Conservation (phyloP, 2,329 filamentous ascomycete genomes). For the Acrodontium crateriforme region DNA sequence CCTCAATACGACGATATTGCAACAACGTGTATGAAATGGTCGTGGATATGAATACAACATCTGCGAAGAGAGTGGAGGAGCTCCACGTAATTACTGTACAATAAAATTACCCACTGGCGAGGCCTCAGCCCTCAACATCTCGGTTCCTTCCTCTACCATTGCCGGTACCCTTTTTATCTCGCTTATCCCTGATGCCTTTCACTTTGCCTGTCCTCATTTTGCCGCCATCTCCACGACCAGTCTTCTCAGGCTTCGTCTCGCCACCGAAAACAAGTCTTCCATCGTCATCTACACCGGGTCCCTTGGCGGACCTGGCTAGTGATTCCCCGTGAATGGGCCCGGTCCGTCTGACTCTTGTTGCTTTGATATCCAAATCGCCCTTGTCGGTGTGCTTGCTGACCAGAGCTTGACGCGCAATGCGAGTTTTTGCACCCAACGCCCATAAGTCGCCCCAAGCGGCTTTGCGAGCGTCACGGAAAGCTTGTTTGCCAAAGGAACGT, state of each 20-base stretch:
- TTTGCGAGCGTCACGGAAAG: slow-evolving; percentile 88
- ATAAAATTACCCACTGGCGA: no score
- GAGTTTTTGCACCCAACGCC: slow-evolving; percentile 86
- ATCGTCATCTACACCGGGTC: no score
- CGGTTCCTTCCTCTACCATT: background rate
- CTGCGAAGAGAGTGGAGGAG: no score
- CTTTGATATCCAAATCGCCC: slow-evolving; percentile 8
- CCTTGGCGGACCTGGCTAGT: no score
- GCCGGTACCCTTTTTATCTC: slow-evolving; percentile 18
- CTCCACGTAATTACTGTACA: no score
- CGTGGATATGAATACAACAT: no score
- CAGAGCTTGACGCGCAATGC: slow-evolving; percentile 46
- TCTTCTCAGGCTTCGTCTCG: background rate
- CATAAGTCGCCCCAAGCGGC: slow-evolving; percentile 84
- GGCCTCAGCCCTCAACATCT: no score
- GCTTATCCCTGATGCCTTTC: slow-evolving; percentile 22
- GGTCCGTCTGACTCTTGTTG: no score
- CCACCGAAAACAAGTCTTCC: no score
- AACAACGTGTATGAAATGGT: no score
- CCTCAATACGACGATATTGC: no score
- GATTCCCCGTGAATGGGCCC: no score
- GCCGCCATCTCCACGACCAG: background rate
- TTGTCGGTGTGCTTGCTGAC: slow-evolving; percentile 5
- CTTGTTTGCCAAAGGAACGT: slow-evolving; percentile 62
- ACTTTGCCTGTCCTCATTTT: slow-evolving; percentile 11